phyloP scores from a whole-genome alignment of 23 red algal species.

The Gracilaria domingensis region DNA sequence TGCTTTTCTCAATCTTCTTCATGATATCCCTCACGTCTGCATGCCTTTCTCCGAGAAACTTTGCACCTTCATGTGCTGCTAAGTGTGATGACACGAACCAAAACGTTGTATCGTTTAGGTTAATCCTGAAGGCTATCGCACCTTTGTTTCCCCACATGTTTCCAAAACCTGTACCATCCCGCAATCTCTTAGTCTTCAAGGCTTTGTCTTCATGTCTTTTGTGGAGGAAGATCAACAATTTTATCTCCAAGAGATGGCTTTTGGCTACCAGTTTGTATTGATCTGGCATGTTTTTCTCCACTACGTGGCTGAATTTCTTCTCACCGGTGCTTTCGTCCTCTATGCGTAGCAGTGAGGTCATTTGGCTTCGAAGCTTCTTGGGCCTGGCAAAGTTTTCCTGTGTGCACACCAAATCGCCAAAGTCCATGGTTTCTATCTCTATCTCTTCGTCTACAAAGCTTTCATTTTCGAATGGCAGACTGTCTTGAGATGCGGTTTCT shows the following conservation, averaged over 20 bases:
- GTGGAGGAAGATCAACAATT: constrained; percentile 72
- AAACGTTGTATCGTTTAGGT: constrained; percentile 69
- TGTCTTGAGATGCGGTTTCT: not conserved
- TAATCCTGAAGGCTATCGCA: constrained; percentile 67
- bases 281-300: constrained; percentile 53
- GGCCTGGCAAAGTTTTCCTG: not conserved
- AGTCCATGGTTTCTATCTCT: not conserved
- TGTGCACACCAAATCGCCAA: not conserved
- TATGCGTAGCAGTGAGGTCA: constrained; percentile 1
- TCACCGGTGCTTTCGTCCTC: constrained; percentile 11
- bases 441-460: not conserved
- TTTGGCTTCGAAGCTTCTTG: constrained; percentile 1
- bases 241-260: constrained; percentile 78
- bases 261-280: constrained; percentile 59
- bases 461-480: not conserved
- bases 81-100: constrained; percentile 83
- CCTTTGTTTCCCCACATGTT: constrained; percentile 82
- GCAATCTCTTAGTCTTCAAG: constrained; percentile 24
- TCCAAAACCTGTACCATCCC: constrained; percentile 72
- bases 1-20: constrained; percentile 55
- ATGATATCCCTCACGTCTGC: constrained; percentile 73
- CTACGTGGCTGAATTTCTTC: constrained; percentile 66
- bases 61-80: constrained; percentile 80
- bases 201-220: constrained; percentile 21
- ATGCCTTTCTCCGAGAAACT: constrained; percentile 67